Percentiles rank a stretch among this genome's conserved stretches.
Evolutionary conservation across 768 basidiomycete species (phyloP).

Genomic region (Kwoniella shandongensis): DNA sequence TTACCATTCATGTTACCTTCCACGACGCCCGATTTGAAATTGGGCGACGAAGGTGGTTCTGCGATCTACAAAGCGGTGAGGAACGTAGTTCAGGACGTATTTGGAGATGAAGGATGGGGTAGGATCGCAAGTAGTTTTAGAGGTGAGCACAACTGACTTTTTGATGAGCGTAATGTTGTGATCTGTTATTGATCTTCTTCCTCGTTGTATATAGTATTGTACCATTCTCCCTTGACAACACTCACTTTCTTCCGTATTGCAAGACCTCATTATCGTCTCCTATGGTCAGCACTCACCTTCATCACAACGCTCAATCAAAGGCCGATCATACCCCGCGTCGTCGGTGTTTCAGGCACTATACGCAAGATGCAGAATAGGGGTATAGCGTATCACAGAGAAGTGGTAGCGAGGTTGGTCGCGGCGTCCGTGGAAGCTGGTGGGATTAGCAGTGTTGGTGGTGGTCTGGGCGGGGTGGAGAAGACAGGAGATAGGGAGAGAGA

Average conservation of each 20-base stretch:
- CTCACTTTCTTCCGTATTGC: constrained; percentile 83
- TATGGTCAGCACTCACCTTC: constrained; percentile 76
- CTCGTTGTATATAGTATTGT: constrained; percentile 65
- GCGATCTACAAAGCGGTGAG: constrained; percentile 67
- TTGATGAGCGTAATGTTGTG: too few species aligned
- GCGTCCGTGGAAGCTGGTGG: neutral
- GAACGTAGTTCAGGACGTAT: constrained; percentile 68
- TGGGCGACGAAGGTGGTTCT: constrained; percentile 28
- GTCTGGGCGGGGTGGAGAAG: constrained; percentile 5
- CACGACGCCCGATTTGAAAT: constrained; percentile 22
- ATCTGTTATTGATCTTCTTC: too few species aligned
- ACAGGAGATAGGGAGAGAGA: constrained; percentile 17
- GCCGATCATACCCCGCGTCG: constrained; percentile 69
- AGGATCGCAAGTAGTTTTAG: constrained; percentile 69
- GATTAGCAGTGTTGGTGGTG: neutral
- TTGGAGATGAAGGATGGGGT: constrained; percentile 86
- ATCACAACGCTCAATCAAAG: constrained; percentile 59
- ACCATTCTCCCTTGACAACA: constrained; percentile 78
- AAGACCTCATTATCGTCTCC: constrained; percentile 73
- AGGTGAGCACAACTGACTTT: constrained; percentile 57
- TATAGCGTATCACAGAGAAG: constrained; percentile 37
- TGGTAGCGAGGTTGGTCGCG: constrained; percentile 23
- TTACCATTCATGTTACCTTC: constrained; percentile 39
- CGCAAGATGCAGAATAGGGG: constrained; percentile 67
- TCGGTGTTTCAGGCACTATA: constrained; percentile 83